These are phyloP conservation scores for Solioccasus polychromus DNA, from an alignment of 768 basidiomycete genomes.

Conservation along the genomic window DNA sequence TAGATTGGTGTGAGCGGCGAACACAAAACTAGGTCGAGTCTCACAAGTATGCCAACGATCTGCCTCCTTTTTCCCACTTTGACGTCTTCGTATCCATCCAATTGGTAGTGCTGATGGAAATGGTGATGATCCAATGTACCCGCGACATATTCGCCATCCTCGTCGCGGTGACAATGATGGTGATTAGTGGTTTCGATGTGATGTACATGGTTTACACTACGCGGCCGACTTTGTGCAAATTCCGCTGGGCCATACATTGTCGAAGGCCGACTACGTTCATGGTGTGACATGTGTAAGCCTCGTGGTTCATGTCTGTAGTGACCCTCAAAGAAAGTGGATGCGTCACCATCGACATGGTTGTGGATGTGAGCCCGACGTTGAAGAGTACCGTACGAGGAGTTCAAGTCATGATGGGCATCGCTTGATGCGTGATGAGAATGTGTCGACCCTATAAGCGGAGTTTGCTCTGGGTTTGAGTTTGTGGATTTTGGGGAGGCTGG, in stretches of 20 bases:
- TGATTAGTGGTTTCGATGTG: neutral
- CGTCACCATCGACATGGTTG: neutral
- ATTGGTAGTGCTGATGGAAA: neutral
- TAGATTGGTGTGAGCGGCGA: slow-evolving; percentile 25
- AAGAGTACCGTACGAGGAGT: slow-evolving; percentile 22
- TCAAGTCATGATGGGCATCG: neutral
- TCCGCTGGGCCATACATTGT: slow-evolving; percentile 21
- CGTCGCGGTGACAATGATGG: slow-evolving; percentile 11
- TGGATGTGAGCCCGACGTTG: slow-evolving; percentile 2
- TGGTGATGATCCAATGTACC: neutral
- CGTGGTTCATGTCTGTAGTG: slow-evolving; percentile 36
- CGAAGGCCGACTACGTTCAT: slow-evolving; percentile 24
- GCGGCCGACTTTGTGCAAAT: neutral
- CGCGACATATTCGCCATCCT: neutral
- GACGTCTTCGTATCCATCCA: slow-evolving; percentile 15
- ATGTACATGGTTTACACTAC: slow-evolving; percentile 1
- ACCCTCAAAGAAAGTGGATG: slow-evolving; percentile 29
- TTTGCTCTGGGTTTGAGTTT: slow-evolving; percentile 13
- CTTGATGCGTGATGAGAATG: neutral
- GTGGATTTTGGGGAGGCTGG: slow-evolving; percentile 3
- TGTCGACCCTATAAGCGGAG: slow-evolving; percentile 15
- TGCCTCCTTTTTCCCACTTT: slow-evolving; percentile 56
- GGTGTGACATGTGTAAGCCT: slow-evolving; percentile 26
- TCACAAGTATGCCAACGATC: slow-evolving; percentile 70
- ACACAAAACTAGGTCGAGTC: neutral